phyloP scores from a whole-genome alignment of 495 filamentous ascomycete species.

The Trichodelitschia bisporula region DNA sequence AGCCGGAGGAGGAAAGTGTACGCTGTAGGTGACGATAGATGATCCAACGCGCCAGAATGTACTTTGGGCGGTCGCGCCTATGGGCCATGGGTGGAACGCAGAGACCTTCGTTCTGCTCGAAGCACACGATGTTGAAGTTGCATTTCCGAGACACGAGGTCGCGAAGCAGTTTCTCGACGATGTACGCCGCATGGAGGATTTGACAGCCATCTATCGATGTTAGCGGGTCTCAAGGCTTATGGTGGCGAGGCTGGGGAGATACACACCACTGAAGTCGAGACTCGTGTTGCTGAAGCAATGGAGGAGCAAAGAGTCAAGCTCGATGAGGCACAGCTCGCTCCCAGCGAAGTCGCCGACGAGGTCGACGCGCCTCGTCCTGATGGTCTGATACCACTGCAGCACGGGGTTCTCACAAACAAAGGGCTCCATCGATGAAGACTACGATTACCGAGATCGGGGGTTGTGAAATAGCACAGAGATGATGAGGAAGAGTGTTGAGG shows the following conservation, averaged over 20 bases:
- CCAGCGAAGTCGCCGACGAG: constrained; percentile 54
- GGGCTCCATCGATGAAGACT: too few species aligned
- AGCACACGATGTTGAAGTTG: constrained; percentile 44
- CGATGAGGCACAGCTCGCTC: constrained; percentile 41
- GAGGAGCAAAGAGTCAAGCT: constrained; percentile 46
- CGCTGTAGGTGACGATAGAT: constrained; percentile 35
- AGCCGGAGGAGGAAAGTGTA: constrained; percentile 12
- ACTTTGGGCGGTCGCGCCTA: constrained; percentile 19
- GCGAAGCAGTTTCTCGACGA: constrained; percentile 36
- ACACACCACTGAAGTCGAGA: constrained; percentile 31
- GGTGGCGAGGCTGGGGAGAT: too few species aligned
- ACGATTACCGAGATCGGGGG: too few species aligned
- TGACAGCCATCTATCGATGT: constrained; percentile 38
- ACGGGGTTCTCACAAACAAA: constrained; percentile 2
- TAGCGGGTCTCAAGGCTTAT: too few species aligned
- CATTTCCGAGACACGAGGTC: constrained; percentile 35
- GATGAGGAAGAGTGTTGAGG: too few species aligned
- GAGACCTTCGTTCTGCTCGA: constrained; percentile 24
- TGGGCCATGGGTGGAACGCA: constrained; percentile 18
- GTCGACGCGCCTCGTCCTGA: constrained; percentile 21
- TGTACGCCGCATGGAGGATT: constrained; percentile 41
- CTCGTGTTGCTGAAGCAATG: constrained; percentile 30
- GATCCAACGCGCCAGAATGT: constrained; percentile 30
- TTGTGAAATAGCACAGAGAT: too few species aligned
- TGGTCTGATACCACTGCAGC: constrained; percentile 10